These are phyloP conservation scores for Neoarthrinium moseri DNA, from an alignment of 2,329 filamentous ascomycete species.

Conservation along the genomic window DNA sequence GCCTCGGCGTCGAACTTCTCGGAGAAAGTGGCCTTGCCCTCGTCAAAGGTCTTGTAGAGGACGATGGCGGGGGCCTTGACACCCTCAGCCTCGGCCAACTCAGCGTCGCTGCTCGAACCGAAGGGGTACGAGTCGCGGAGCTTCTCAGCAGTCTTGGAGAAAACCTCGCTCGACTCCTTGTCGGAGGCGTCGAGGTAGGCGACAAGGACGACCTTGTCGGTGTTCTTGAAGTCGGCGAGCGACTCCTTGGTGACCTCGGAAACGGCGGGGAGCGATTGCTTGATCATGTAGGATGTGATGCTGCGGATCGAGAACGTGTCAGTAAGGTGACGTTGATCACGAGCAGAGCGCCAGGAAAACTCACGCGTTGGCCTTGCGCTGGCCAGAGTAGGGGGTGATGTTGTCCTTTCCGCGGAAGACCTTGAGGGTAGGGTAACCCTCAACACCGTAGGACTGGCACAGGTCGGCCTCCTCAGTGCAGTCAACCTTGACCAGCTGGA, in stretches of 20 bases:
- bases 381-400: conserved; percentile 79
- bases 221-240: conserved; percentile 93
- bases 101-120: conserved; percentile 79
- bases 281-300: conserved; percentile 89
- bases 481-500: conserved; percentile 83
- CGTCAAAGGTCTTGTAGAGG: conserved; percentile 97
- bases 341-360: conserved; percentile 24
- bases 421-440: conserved; percentile 98
- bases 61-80: conserved; percentile 84
- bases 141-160: conserved; percentile 68
- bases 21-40: conserved; percentile 84
- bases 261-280: conserved; percentile 93
- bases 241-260: conserved; percentile 79
- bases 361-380: conserved; percentile 80
- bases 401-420: conserved; percentile 91
- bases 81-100: conserved; percentile 84
- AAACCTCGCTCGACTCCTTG: conserved; percentile 86
- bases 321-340: too few species aligned
- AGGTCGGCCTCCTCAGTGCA: conserved; percentile 94
- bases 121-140: conserved; percentile 92
- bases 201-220: conserved; percentile 94
- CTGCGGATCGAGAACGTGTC: too few species aligned
- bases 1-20: conserved; percentile 79
- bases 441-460: conserved; percentile 85
- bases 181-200: conserved; percentile 80